Evolutionary conservation across 768 basidiomycete genomes (phyloP).

Genomic region (Lactarius sanguifluus): DNA sequence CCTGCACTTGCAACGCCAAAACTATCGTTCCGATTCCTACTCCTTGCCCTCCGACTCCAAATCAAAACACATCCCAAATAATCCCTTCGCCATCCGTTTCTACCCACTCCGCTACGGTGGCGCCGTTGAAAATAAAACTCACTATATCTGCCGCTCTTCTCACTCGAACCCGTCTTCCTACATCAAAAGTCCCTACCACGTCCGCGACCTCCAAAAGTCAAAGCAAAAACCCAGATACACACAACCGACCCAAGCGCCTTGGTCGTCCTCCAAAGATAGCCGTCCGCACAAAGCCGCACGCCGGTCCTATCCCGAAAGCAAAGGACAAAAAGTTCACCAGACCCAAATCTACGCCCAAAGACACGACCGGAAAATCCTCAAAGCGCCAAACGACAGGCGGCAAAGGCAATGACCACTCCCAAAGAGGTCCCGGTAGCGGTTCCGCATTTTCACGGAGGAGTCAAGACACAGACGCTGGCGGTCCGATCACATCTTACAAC

Average conservation of each 20-base stretch:
- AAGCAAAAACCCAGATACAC: slow-evolving; percentile 14
- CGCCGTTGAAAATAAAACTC: slow-evolving; percentile 32
- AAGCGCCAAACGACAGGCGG: slow-evolving; percentile 9
- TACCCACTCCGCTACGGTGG: slow-evolving; percentile 7
- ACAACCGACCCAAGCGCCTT: slow-evolving; percentile 21
- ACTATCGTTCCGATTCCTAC: slow-evolving; percentile 7
- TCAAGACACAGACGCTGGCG: slow-evolving; percentile 21
- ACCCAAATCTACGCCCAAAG: slow-evolving; percentile 24
- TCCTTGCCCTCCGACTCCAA: slow-evolving; percentile 14
- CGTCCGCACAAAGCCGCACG: background rate
- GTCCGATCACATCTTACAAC: slow-evolving; percentile 7
- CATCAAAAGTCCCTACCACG: background rate
- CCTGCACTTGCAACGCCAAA: slow-evolving; percentile 72
- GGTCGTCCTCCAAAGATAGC: slow-evolving; percentile 15
- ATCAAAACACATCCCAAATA: slow-evolving; percentile 13
- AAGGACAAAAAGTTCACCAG: slow-evolving; percentile 22
- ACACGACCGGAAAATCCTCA: slow-evolving; percentile 27
- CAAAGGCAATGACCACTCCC: slow-evolving; percentile 15
- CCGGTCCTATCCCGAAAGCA: background rate
- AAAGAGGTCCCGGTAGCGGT: slow-evolving; percentile 8
- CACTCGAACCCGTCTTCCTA: slow-evolving; percentile 21
- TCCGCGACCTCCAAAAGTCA: slow-evolving; percentile 20
- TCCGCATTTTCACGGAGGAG: slow-evolving; percentile 20
- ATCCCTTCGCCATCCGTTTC: slow-evolving; percentile 7
- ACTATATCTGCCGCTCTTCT: slow-evolving; percentile 28